Base-by-base conservation (phyloP, 2,329 filamentous ascomycete genomes). In the Neonectria faginata region DNA sequence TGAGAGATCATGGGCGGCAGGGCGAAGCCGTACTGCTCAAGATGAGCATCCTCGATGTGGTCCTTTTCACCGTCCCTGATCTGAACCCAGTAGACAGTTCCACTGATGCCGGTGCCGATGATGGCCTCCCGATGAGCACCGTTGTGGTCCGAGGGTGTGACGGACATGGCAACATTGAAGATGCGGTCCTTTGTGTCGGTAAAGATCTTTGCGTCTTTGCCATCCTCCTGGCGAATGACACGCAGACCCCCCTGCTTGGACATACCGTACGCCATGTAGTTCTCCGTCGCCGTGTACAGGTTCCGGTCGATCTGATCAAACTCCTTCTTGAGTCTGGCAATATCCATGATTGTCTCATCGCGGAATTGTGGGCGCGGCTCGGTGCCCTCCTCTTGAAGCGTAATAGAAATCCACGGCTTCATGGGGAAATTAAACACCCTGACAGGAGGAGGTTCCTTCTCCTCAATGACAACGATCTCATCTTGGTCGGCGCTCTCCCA, bases 221-320 rank as follows among this genome's bases (percentile, higher is more conserved):
- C 96, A 75, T 97, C 94, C 70, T 97, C 93, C 80, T 99, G 96
- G 67, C 93, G 89, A 75, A 99, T 97, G 62, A 99, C 91, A 61
- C 95, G 90, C 73, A 99, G 88, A 52, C 96, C 96, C 55, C 94
- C 94, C 70, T 94, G 93, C 83, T 97, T 97, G 47, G 92, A 92
- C 84, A 97, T 92, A 47, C 93, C 94, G 74, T 98, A 99, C 6
- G 93, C 91, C 79, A 99, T 98, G 81, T 96, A 97, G 65, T 91
- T 91, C 75, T 93, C 90, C 27, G 93, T 95, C 18, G 95, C 94
- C 5, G 94, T 92, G 54, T 95, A 95, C 33, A 99, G 86, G 67
- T 94, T 97, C 69, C 97, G 92, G 76, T 99, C 96, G 67, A 97
- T 91, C 81, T 98, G 96, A 75, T 99, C 96, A 74, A 98, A 98